These are phyloP conservation scores for Paraphoma sp. DNA, from an alignment of 2,329 filamentous ascomycete genomes.

Conservation along the genomic window DNA sequence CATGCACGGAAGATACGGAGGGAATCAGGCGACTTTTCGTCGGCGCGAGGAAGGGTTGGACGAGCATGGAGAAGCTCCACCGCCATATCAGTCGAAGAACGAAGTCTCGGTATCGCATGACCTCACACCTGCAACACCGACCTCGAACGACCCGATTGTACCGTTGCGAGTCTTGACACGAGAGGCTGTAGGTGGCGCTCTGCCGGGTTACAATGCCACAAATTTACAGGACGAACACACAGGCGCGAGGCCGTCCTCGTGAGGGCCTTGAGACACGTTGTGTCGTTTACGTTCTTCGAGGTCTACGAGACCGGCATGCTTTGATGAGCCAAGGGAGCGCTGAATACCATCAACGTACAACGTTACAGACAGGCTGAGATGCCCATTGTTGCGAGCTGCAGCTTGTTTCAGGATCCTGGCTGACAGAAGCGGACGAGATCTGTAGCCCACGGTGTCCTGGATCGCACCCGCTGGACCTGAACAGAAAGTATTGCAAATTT, in stretches of 20 bases:
- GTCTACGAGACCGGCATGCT: no score
- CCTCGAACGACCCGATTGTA: conserved; percentile 29
- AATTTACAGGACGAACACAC: not conserved
- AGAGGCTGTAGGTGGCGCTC: conserved; percentile 36
- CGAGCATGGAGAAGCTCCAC: conserved; percentile 69
- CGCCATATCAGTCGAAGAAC: conserved; percentile 60
- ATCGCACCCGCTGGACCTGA: no score
- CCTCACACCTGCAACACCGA: conserved; percentile 4
- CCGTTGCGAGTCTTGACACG: conserved; percentile 50
- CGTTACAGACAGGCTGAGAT: no score
- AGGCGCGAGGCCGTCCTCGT: not conserved
- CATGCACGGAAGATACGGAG: conserved; percentile 33
- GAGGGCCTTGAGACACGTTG: no score
- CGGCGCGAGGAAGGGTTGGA: conserved; percentile 64
- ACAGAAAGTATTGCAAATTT: no score
- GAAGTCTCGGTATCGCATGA: conserved; percentile 22
- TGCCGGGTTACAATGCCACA: conserved; percentile 48
- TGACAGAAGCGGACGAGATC: no score
- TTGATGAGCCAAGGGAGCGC: no score
- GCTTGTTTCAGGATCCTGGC: no score
- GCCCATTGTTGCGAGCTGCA: no score
- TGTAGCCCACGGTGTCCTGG: no score
- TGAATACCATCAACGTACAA: no score
- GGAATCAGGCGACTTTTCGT: conserved; percentile 20
- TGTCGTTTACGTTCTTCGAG: no score